A percentile compares a stretch with the other conserved stretches of the same genome.
Conservation (phyloP, 352 stramenopile genomes). For the Phytophthora meadii region DNA sequence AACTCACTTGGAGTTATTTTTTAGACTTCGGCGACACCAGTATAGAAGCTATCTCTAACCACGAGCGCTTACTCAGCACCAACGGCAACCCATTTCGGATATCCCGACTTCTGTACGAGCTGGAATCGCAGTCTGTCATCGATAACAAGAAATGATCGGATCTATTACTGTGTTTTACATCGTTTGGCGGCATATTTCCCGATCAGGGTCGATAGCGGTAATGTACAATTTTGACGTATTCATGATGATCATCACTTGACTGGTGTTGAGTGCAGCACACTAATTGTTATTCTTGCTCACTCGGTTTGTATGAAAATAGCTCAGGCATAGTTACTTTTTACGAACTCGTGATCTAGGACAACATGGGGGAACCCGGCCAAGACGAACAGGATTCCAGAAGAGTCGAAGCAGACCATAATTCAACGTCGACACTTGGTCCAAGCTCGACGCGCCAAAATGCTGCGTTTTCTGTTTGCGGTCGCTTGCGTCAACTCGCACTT, state of each 20-base stretch:
- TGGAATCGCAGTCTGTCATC: slow-evolving; percentile 26
- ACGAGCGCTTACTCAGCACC: slow-evolving; percentile 32
- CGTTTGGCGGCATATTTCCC: slow-evolving; percentile 14
- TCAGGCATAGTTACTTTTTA: neutral
- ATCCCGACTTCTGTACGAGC: slow-evolving; percentile 38
- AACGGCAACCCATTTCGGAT: slow-evolving; percentile 46
- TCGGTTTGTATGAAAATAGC: neutral
- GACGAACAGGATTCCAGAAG: neutral
- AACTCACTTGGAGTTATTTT: neutral
- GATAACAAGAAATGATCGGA: slow-evolving; percentile 5
- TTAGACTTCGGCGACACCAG: slow-evolving; percentile 39
- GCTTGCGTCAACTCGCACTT: slow-evolving; percentile 35
- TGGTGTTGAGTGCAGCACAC: too few relatives aligned
- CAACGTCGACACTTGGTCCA: slow-evolving; percentile 3
- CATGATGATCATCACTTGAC: neutral
- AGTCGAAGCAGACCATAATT: neutral
- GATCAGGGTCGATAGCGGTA: slow-evolving; percentile 19
- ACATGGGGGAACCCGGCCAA: slow-evolving; percentile 9
- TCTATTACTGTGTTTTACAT: slow-evolving; percentile 7
- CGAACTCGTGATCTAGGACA: neutral
- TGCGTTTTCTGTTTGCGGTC: slow-evolving; percentile 20
- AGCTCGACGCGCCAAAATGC: neutral
- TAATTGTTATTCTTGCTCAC: too few relatives aligned
- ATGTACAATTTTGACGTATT: slow-evolving; percentile 27
- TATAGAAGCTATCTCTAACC: slow-evolving; percentile 38